Evolutionary conservation across 352 stramenopile species (phyloP), one percentile per base, ranked within the genome.

Genomic region (Globisporangium echinulatum): DNA sequence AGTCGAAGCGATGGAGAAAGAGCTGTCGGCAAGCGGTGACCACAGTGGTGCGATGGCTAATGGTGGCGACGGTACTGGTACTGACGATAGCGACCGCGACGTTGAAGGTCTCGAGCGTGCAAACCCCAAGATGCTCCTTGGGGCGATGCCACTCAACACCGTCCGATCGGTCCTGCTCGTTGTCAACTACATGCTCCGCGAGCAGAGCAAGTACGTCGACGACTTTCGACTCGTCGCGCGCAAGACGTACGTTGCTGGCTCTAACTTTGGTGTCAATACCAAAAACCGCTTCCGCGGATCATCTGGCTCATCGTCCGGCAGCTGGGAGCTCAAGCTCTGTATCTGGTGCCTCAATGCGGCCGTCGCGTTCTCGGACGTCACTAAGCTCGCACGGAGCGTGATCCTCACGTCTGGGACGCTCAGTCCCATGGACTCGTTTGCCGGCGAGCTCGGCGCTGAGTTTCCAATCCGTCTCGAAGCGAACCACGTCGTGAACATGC

Each of bases 401-500:
- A 87, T 96, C 57, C 63, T 96, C 17, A 92, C 87, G 17, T 94
- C 83, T 5, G 87, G 87, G 11, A 96, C 87, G 13, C 61, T 96
- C 37, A 92, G 82, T 55, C 87, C 87, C 5, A 92, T 96, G 83
- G 85, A 92, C 6, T 92, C 85, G n/a, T 94, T 94, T 63, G 83
- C 77, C 2, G 82, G 82, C 0, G 87, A 96, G 53, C 64, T 96
- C 9, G 85, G 87, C 4, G 78, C 83, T 0, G 77, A 88, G 38
- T 96, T 96, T 38, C 75, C 80, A 1, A 87, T 96, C 56, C 85
- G 81, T 0, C 54, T 96, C 0, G 87, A 96, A 53, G 83, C 84
- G 5, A 94, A 92, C 47, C 87, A 96, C 57, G 85, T 96, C 1
- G 82, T 96, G 7, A 87, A 94, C 49, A 92, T 96, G 72, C 76